Evolutionary conservation across 345 rosid genomes (phyloP), one percentile per base, ranked within the genome.

Genomic region (Nasturtium officinale): DNA sequence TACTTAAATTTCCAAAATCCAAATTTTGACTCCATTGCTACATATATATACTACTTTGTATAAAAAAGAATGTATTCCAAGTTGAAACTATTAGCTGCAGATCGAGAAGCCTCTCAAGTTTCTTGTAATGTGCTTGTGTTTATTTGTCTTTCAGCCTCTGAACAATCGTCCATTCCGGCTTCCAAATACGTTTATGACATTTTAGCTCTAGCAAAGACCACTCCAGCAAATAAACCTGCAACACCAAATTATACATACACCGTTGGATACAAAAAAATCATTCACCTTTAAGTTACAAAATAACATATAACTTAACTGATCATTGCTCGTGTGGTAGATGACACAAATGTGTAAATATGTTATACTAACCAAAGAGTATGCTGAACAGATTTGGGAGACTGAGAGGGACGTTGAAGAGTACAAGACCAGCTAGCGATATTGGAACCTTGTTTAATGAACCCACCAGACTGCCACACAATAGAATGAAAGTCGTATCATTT

Each of bases 361-460:
- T 67, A 35, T 35, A 52, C 69, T 79, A 86, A 93, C 98, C 99
- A 47, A 91, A 88, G 16, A 89, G 82, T 74, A 91, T 86, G 81
- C 97, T 95, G 89, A 86, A 87, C 74, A 84, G 46, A 71, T 85
- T 95, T 42, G 96, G 78, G 43, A 87, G 50, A 73, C 91, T 95
- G 51, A 89, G 80, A 26, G 96, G 96, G 74, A 87, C 96, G 5
- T 86, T 80, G 96, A 95, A 95, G 82, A 88, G 48, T 12, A 83
- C 72, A 16, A 91, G 78, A 72, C 96, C 97, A 48, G 87, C 87
- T 50, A 94, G 35, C 15, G 98, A 88, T 61, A 94, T 78, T 0
- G 96, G 99, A 81, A 91, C 87, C 85, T 95, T 91, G 88, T 95
- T 95, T 56, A 91, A 72, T 40, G 97, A 95, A 77, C 96, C 93